These are phyloP conservation scores for Leccinum fibrillosum DNA, from an alignment of 768 basidiomycete genomes.

Conservation along the genomic window DNA sequence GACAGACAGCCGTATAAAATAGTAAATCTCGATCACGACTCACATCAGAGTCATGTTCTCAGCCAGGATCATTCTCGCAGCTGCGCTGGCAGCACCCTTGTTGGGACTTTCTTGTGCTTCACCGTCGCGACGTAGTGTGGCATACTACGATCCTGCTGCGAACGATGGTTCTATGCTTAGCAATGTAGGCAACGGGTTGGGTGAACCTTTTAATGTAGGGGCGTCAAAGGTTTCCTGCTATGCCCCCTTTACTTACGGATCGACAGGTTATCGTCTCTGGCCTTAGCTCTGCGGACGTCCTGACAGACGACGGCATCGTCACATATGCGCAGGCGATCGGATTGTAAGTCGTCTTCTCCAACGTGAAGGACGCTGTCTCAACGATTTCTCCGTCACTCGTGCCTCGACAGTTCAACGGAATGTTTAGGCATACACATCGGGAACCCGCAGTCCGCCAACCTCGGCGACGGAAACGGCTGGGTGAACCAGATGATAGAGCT, in stretches of 20 bases:
- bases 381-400: slow-evolving; percentile 5
- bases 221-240: not conserved
- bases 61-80: not conserved
- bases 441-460: slow-evolving; percentile 37
- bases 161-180: slow-evolving; percentile 46
- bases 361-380: not conserved
- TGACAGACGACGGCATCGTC: slow-evolving; percentile 51
- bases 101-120: slow-evolving; percentile 2
- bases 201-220: slow-evolving; percentile 42
- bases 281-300: slow-evolving; percentile 52
- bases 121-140: slow-evolving; percentile 12
- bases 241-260: not conserved
- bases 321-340: slow-evolving; percentile 60
- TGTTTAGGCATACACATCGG: slow-evolving; percentile 36
- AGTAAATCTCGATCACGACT: not conserved
- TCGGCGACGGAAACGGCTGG: slow-evolving; percentile 46
- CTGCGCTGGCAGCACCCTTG: not conserved
- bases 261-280: slow-evolving; percentile 60
- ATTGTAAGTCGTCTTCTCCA: slow-evolving; percentile 46
- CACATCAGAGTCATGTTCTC: not conserved
- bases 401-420: slow-evolving; percentile 34
- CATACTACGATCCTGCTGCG: slow-evolving; percentile 34
- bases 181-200: slow-evolving; percentile 36
- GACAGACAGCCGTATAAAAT: not conserved
- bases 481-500: slow-evolving; percentile 43